phyloP scores from a whole-genome alignment of 116 monocot species.

The Posidonia oceanica region DNA sequence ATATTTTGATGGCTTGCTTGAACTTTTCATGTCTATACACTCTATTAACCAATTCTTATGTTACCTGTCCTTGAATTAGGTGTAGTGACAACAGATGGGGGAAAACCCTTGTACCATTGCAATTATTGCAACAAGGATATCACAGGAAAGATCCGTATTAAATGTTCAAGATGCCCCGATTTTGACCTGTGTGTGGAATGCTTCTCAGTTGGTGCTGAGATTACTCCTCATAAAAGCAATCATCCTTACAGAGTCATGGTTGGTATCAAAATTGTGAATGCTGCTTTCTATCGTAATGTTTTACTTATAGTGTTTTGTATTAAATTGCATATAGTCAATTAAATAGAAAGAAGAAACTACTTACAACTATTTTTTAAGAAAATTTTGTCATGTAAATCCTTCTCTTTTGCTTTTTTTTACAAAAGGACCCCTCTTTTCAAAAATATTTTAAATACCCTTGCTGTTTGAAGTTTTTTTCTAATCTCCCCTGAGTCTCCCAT shows the following conservation, averaged over 20 bases:
- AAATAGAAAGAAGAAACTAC: neutral
- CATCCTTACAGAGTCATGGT: conserved; percentile 92
- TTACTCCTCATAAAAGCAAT: conserved; percentile 80
- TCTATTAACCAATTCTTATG: neutral
- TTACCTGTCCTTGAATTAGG: conserved; percentile 20
- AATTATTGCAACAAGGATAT: conserved; percentile 93
- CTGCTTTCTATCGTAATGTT: neutral
- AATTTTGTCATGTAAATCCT: neutral
- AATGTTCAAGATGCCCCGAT: conserved; percentile 75
- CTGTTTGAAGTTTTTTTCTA: no score
- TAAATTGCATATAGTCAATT: neutral
- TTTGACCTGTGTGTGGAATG: conserved; percentile 88
- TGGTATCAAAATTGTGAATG: conserved; percentile 20
- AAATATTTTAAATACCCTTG: no score
- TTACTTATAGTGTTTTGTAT: neutral
- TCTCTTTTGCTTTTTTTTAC: no score
- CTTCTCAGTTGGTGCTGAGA: conserved; percentile 83
- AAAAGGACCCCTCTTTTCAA: no score
- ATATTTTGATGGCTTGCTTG: neutral
- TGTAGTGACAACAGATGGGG: conserved; percentile 50
- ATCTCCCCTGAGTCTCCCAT: no score
- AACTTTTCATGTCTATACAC: neutral
- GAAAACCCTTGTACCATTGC: conserved; percentile 76
- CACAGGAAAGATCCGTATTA: conserved; percentile 78
- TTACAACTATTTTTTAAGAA: neutral